Base-by-base conservation (phyloP, 2,329 filamentous ascomycete species). In the Proliferodiscus dingleyae region DNA sequence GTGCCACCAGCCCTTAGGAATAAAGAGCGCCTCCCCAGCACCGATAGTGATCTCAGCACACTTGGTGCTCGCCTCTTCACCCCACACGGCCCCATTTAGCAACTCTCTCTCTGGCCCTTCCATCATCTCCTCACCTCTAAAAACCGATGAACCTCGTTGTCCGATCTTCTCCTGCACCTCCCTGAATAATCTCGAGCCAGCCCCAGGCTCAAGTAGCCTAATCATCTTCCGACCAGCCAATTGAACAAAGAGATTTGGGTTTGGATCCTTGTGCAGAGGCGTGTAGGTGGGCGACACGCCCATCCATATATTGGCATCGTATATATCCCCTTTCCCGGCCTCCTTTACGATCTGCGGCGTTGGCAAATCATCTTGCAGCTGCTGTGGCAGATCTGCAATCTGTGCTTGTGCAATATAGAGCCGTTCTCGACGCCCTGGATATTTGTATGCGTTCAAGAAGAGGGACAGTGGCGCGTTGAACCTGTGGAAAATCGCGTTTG, bases 71-170 rank as follows among this genome's bases (percentile, higher is more conserved):
- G 21, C 18, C 42, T 40, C 37, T 58, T 55, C 16, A 41, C 48
- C 68, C 93, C 91, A 97, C 2, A 95, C 74, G 3, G 75, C 80
- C 1, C 75, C 67, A 53, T 90, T 80, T 11, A 96, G 65, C 2
- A 74, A 69, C 16, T 71, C 65, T 53, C 81, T 81, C 67, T 95
- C 88, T 2, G 69, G 66, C 0, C 89, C 89, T 41, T 82, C 73
- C 89, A 97, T 96, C 90, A 97, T 96, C 62, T 95, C 89, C 9
- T 83, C 75, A 0, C 87, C 86, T 46, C 89, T 75, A 54, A 96
- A 49, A 10, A 28, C 48, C 16, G 47, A 44, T 16, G 49, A 73
- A 11, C 68, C 69, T 18, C 22, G 71, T 68, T 47, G 44, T 53
- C 58, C 43, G 45, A 61, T 56, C 23, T 45, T 50, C 21, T 32